Evolutionary conservation across 2,329 filamentous ascomycete genomes (phyloP), one percentile per base, ranked within the genome.

Genomic region (Trichothecium sympodiale): DNA sequence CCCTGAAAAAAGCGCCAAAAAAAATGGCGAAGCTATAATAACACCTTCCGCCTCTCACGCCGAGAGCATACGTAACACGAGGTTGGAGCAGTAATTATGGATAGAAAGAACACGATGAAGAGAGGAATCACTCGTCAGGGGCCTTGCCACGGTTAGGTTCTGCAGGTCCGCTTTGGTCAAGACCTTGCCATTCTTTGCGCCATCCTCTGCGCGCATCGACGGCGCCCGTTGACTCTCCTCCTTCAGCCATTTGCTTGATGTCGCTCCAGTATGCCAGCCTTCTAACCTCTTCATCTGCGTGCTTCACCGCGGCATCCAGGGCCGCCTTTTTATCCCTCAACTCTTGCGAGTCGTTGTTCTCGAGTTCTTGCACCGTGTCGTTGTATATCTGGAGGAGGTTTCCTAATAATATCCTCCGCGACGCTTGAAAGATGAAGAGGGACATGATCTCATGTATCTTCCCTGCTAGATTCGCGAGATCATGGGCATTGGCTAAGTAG

Each of bases 241-340:
- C 59, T 43, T 68, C 65, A 1, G 79, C 72, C 60, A 86, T 77
- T 13, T 71, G 71, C 55, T 78, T 83, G 43, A 85, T 74, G 51
- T 94, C 84, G 51, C 82, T 88, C 80, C 89, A 94, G 53, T 87
- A 93, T 34, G 93, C 85, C 6, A 94, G 64, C 40, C 72, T 79
- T 38, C 78, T 78, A 34, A 94, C 80, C 50, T 94, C 83, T 46
- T 80, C 77, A 43, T 89, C 82, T 2, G 85, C 86, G 33, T 83
- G 80, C 41, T 78, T 69, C 10, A 86, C 69, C 2, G 88, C 85
- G 17, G 72, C 77, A 25, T 76, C 69, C n/a, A 96, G 67, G 44
- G 84, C 78, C 31, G 79, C 66, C 35, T 77, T 75, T 37, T 74
- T 67, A 37, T 54, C 51, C 33, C 55, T 46, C 32, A 61, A 43